Evolutionary conservation across 345 rosid species (phyloP), one percentile per base, ranked within the genome.

Genomic region (Carallia brachiata): DNA sequence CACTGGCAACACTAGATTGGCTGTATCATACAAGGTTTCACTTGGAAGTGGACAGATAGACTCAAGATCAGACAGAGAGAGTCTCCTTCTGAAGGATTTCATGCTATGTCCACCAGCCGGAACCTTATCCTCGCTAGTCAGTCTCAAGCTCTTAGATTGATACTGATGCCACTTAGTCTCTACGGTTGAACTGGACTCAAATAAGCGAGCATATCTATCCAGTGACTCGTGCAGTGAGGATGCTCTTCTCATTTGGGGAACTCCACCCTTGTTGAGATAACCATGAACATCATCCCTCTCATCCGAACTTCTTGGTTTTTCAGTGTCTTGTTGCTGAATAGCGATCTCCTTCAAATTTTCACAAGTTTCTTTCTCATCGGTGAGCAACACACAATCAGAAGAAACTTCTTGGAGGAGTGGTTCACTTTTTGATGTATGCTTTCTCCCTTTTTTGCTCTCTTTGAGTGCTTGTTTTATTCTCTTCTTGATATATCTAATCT

Each of bases 41-140:
- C 73, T 76, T 28, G 88, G 64, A 65, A 91, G 70, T 58, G 85
- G 83, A 77, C 70, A 77, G 32, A 90, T 75, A 55, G 86, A 85
- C 48, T 91, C 97, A 40, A 87, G 84, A 65, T 90, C 93, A 19
- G 97, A 85, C 70, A 95, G 70, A 55, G 99, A 92, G 36, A 89
- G 91, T 73, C 90, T 76, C 76, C 99, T 81, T 67, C 85, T 77
- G 76, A 84, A 86, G 78, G 89, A 82, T 53, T 73, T 77, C 31
- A 85, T 78, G 61, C 66, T 63, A 39, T 58, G 50, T 2, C 71
- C 79, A n/a, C 72, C 69, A 0, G 81, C 56, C 28, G 75, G 65
- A 37, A 44, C 65, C 55, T 71, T 85, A 37, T 80, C 88, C 68
- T 89, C 93, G 31, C 59, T 69, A 34, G 79, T 75, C 82, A 88